Conservation (phyloP, 148 eudicot species). For the Fallopia convolvulus region DNA sequence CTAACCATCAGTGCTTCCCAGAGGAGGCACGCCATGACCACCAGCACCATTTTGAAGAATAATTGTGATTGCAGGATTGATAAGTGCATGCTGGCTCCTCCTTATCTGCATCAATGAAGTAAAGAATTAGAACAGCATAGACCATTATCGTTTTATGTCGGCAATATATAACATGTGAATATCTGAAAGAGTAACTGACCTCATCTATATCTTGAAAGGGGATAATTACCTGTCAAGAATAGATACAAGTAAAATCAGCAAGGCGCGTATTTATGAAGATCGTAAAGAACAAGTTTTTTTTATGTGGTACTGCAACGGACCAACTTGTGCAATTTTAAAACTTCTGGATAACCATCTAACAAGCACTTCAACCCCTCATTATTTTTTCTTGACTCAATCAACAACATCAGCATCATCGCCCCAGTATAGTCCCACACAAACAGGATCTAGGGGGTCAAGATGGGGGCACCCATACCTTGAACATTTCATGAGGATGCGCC, state of each 20-base stretch:
- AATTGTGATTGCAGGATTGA: conserved; percentile 90
- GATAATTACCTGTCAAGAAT: conserved; percentile 58
- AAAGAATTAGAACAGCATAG: neutral
- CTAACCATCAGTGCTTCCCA: conserved; percentile 94
- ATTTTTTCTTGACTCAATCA: neutral
- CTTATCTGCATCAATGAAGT: conserved; percentile 44
- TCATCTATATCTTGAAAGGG: conserved; percentile 90
- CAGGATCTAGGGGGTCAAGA: too few species aligned
- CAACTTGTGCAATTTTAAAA: neutral
- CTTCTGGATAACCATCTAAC: neutral
- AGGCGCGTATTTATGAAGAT: neutral
- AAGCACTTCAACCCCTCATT: neutral
- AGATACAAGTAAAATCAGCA: conserved; percentile 19
- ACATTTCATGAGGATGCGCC: too few species aligned
- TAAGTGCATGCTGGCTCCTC: conserved; percentile 92
- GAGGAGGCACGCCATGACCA: conserved; percentile 96
- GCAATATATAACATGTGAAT: conserved; percentile 9
- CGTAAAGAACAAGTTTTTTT: neutral
- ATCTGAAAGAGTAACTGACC: conserved; percentile 31
- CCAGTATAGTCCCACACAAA: too few species aligned
- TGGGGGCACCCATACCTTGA: too few species aligned
- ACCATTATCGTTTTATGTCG: neutral
- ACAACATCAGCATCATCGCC: neutral
- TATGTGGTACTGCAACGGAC: neutral
- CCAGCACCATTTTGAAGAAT: conserved; percentile 94